Base-by-base conservation (phyloP, 495 filamentous ascomycete species). In the Daldinia bambusicola region DNA sequence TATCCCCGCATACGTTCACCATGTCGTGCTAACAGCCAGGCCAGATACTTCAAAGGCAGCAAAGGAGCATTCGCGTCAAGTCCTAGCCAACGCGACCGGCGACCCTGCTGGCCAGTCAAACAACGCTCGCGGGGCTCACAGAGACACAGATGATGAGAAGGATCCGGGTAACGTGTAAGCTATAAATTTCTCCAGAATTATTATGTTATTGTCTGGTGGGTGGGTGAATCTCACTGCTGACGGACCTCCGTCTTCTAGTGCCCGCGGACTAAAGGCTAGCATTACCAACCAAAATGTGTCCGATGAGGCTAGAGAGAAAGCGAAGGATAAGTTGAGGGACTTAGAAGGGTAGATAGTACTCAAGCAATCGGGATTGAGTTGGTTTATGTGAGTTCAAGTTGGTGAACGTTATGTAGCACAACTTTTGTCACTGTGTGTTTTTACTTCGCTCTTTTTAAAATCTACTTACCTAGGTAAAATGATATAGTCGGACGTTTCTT, bases 261-360 rank as follows among this genome's bases (percentile, higher is more conserved):
- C 77, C 31, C 71, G 82, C n/a, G 81, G 82, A 34, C 71, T 82
- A n/a, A 84, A 84, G 64, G 77, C 80, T 22, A 75, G 80, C 7
- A 70, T 82, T 13, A 82, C 72, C 55, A 85, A 85, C 61, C 83
- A 82, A 4, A 78, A 82, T 34, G 84, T 84, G 0, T 84, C 83
- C 2, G 77, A 82, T 18, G 79, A 82, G 55, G 83, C 84, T 10
- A 85, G 84, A 74, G 75, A 82, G 52, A 80, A 74, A 30, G 84
- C 82, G 2, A 74, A 79, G 68, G 74, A 84, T 60, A 78, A 75
- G 68, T 37, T 81, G 62, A 70, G 73, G 57, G 37, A 78, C 34
- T 56, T 78, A 69, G 65, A 36, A 69, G n/a, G 58, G 57, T 16
- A 57, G 22, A 55, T 18, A 18, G 16, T 20, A 26, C 20, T 26